Evolutionary conservation across 2,329 filamentous ascomycete species (phyloP), one percentile per base, ranked within the genome.

Genomic region (Hymenoscyphus linearis): DNA sequence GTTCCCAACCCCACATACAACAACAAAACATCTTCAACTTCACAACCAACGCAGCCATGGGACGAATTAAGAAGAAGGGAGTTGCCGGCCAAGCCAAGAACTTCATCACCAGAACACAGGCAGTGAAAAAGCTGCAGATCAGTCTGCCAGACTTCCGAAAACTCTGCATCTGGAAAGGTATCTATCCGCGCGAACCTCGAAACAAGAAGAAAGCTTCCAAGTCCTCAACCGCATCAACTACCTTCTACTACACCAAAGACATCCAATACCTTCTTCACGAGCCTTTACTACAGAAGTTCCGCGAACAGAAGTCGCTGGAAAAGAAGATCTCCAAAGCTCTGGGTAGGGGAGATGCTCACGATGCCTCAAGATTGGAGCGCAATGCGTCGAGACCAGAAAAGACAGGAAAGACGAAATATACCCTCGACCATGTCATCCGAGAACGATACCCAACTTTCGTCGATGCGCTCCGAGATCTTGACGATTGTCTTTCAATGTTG

Each of bases 101-200:
- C 84, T 99, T 93, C 81, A 92, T 99, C 71, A 99, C 95, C 61
- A 85, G 95, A 76, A 97, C 93, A 50, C 92, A 97, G 80, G 95
- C 95, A 53, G 91, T 99, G 71, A 91, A 93, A 77, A 99, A 98
- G 80, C 87, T 99, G 65, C 95, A 99, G 79, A 90, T 99, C 77
- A 96, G 90, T 72, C 85, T 99, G 60, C 92, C 93, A 68, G 95
- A 99, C 79, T 99, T 99, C 79, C 88, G 95, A 78, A 89, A 96
- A 79, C 84, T 99, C 74, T 99, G 95, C 80, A 99, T 99, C 76
- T 99, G 96, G 88, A 98, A 98, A 82, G 95, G 93, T 71, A 98
- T 99, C 76, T 99, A 97, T 78, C 95, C 95, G 67, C 90, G 95
- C 72, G 95, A 99, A 81, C 95, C 95, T 66, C 86, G 95, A 73